Evolutionary conservation across 2,329 filamentous ascomycete species (phyloP).

Genomic region (Rutstroemia sp.): DNA sequence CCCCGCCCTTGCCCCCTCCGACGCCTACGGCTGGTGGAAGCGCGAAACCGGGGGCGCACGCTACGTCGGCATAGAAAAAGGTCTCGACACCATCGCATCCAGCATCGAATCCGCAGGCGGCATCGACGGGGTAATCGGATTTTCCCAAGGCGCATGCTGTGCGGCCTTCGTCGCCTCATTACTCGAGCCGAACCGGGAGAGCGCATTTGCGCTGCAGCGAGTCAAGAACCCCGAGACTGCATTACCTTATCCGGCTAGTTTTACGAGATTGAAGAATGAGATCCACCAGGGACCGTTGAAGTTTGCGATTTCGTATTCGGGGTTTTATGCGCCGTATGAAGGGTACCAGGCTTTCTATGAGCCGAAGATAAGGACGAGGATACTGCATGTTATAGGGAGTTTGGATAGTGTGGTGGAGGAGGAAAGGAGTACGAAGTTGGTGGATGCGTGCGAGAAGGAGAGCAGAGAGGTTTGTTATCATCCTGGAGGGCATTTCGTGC

Average conservation of each 20-base stretch:
- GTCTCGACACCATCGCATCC: conserved; percentile 55
- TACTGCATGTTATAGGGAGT: conserved; percentile 74
- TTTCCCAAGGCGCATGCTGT: conserved; percentile 70
- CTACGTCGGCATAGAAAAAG: conserved; percentile 65
- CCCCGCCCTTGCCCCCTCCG: conserved; percentile 35
- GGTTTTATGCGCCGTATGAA: conserved; percentile 59
- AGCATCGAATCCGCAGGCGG: conserved; percentile 56
- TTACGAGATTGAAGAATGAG: conserved; percentile 34
- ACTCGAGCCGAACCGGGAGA: conserved; percentile 48
- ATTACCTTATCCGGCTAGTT: conserved; percentile 44
- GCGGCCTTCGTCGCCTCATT: conserved; percentile 66
- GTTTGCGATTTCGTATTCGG: conserved; percentile 71
- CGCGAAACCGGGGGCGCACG: conserved; percentile 54
- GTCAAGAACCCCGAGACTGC: conserved; percentile 29
- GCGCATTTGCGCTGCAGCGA: conserved; percentile 36
- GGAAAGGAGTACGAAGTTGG: conserved; percentile 55
- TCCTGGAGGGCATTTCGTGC: conserved; percentile 86
- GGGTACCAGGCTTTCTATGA: conserved; percentile 65
- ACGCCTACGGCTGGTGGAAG: conserved; percentile 77
- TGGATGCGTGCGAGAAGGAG: conserved; percentile 43
- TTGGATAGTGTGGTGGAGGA: conserved; percentile 88
- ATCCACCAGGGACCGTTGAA: conserved; percentile 45
- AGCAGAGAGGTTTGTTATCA: conserved; percentile 49
- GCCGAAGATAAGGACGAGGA: conserved; percentile 67
- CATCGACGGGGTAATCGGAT: conserved; percentile 73